Conservation (phyloP, 208 protist species). For the Leishmania guyanensis region DNA sequence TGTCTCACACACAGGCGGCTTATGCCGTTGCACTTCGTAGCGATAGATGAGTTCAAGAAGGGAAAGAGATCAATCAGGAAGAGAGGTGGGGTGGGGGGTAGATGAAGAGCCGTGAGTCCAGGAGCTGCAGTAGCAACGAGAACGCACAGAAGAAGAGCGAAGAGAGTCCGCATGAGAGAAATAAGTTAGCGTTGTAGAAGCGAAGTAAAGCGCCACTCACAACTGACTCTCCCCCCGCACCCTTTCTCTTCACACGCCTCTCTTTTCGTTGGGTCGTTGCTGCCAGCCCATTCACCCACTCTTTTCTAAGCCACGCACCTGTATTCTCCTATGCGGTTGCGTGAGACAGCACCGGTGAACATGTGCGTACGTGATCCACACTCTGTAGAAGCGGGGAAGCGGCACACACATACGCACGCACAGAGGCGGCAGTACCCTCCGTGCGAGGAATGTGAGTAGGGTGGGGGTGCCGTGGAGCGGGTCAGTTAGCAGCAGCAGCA, state of each 20-base stretch:
- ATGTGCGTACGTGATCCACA: neutral
- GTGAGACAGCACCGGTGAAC: neutral
- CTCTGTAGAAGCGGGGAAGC: neutral
- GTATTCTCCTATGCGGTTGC: neutral
- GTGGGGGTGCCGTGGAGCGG: neutral
- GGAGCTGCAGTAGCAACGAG: no score
- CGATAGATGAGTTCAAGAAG: neutral
- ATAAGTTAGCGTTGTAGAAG: no score
- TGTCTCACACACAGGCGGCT: neutral
- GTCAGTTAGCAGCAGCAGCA: neutral
- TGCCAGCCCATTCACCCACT: neutral
- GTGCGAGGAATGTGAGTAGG: neutral
- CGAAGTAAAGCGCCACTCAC: neutral
- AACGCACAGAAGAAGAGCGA: neutral
- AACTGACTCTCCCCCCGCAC: neutral
- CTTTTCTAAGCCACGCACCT: neutral
- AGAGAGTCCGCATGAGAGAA: no score
- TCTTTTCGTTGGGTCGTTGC: neutral
- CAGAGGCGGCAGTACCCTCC: neutral
- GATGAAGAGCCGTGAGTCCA: neutral
- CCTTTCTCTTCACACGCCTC: no score
- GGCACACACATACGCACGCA: neutral
- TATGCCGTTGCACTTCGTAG: neutral
- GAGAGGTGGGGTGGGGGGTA: neutral
- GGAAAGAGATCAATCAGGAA: no score